phyloP scores from a whole-genome alignment of 1,139 yeast genomes.

The Yamadazyma jaroonii region DNA sequence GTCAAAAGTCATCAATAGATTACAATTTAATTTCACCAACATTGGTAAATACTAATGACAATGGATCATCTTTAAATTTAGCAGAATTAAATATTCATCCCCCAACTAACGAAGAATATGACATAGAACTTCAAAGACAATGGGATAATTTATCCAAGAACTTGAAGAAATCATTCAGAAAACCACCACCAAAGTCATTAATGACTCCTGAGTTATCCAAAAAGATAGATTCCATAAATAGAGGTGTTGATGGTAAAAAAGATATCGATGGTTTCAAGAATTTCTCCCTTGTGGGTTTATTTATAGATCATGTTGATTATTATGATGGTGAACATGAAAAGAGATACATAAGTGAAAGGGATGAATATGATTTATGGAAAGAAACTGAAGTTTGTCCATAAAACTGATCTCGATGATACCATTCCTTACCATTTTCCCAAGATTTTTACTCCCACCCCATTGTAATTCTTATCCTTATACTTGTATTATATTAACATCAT shows the following conservation, averaged over 20 bases:
- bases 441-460: too few species aligned
- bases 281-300: constrained; percentile 67
- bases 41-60: constrained; percentile 15
- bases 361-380: constrained; percentile 63
- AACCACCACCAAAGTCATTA: constrained; percentile 65
- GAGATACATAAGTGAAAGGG: constrained; percentile 53
- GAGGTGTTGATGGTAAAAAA: constrained; percentile 83
- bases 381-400: constrained; percentile 78
- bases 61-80: constrained; percentile 24
- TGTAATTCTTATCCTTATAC: too few species aligned
- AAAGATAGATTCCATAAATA: constrained; percentile 62
- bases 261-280: constrained; percentile 66
- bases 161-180: constrained; percentile 63
- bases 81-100: constrained; percentile 27
- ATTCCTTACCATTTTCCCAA: too few species aligned
- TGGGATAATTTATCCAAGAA: constrained; percentile 61
- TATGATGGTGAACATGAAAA: constrained; percentile 59
- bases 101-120: constrained; percentile 67
- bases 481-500: too few species aligned
- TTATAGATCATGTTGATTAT: constrained; percentile 71
- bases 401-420: too few species aligned
- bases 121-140: constrained; percentile 54
- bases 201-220: constrained; percentile 57
- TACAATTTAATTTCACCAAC: constrained; percentile 29
- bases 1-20: constrained; percentile 17